Evolutionary conservation across 148 eudicot species (phyloP), one percentile per base, ranked within the genome.

Genomic region (Amaranthus cruentus): DNA sequence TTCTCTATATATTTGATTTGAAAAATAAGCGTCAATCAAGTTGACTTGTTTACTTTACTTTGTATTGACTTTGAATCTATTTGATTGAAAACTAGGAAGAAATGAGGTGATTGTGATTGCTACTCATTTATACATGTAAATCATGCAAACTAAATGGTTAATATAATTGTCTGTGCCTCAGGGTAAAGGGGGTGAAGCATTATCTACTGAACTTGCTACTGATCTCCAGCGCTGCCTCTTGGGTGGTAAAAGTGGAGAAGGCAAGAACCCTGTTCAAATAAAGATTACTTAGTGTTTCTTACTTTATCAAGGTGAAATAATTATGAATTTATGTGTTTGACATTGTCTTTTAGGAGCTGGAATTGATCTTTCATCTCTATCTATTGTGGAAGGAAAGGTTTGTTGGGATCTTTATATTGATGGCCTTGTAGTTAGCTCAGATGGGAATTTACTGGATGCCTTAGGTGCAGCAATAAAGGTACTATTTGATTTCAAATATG

Each of bases 321-420:
- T 15, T 68, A 49, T 59, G 21, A 21, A 21, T 75, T 50, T 9
- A 28, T 9, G 6, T 28, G 3, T 47, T 18, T 28, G 13, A 13
- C 0, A 42, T 62, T 65, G 74, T 81, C 11, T 77, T 67, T 78
- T 84, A 95, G 99, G 97, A 47, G 94, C 96, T 80, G 97, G 91
- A 64, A 92, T 96, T 77, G 96, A 92, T 82, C 93, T 85, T 72
- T 86, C 92, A 10, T 90, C 94, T 74, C 85, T 96, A 49, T 85
- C 86, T 63, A 88, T 96, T 53, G 88, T 86, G 72, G 91, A 88
- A 69, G 94, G 94, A 56, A 92, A 92, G 82, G 78, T 88, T 53
- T 96, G 99, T 80, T 96, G 99, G 99, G 99, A 96, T 85, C 90
- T 92, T 61, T 96, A 96, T 70, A 89, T 92, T 28, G 97, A 96